A percentile compares a stretch with the other conserved stretches of the same genome.
Evolutionary conservation across 148 eudicot species (phyloP).

Genomic region (Rhododendron vialii): DNA sequence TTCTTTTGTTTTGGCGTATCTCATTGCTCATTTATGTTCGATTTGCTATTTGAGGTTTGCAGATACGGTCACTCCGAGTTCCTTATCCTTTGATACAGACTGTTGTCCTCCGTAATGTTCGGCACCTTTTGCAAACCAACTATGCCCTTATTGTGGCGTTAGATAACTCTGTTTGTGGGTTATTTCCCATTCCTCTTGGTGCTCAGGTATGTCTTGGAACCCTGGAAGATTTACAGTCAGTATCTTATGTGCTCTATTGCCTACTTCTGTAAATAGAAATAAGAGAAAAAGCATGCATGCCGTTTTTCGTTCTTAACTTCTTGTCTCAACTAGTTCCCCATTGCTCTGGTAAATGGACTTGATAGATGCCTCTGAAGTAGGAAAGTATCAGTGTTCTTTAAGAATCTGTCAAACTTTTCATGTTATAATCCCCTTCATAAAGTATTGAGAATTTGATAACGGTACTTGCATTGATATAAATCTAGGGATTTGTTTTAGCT

Average conservation of each 20-base stretch:
- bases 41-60: conserved; percentile 31
- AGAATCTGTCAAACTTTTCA: neutral
- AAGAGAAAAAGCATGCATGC: neutral
- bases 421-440: neutral
- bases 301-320: neutral
- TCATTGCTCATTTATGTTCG: conserved; percentile 5
- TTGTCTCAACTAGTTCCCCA: neutral
- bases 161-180: conserved; percentile 76
- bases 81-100: conserved; percentile 97
- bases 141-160: conserved; percentile 57
- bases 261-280: neutral
- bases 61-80: conserved; percentile 92
- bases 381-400: neutral
- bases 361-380: neutral
- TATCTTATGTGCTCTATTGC: neutral
- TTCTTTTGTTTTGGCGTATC: neutral
- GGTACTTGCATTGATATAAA: neutral
- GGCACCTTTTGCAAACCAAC: conserved; percentile 53
- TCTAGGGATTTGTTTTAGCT: neutral
- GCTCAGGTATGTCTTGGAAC: conserved; percentile 65
- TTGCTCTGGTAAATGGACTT: neutral
- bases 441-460: neutral
- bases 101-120: conserved; percentile 80
- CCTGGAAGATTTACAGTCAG: neutral
- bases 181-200: conserved; percentile 97